Base-by-base conservation (phyloP, 1,284 basidiomycete genomes). In the Hemileia vastatrix region DNA sequence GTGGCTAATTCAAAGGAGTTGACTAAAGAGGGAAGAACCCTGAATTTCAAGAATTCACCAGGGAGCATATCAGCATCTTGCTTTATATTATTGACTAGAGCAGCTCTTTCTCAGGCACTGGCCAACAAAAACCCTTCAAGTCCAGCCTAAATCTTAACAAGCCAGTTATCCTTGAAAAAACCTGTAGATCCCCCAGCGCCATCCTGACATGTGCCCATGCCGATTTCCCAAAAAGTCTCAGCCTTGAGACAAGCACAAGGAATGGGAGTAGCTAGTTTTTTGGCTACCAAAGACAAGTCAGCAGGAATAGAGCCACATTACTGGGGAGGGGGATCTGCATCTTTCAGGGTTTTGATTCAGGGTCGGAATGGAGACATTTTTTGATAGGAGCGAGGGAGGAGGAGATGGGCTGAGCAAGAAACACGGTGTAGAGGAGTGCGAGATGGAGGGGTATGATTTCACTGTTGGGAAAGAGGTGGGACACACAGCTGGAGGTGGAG, bases 321-420 rank as follows among this genome's bases (percentile, higher is more conserved):
- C n/a, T n/a, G n/a, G n/a, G n/a, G n/a, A n/a, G n/a, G n/a, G n/a
- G n/a, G n/a, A n/a, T n/a, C n/a, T n/a, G n/a, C n/a, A n/a, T n/a
- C 52, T 90, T 84, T 75, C 94, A 97, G 1, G 82, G 76, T 63
- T 86, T 85, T 15, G 89, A 91, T 76, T 98, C 94, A 11, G 94
- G 94, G 73, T 97, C 94, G 70, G 85, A 86, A 74, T 89, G 86
- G 0, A 95, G 81, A 73, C 92, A 95, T 76, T 91, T 87, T 72
- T 93, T 94, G 64, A 95, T 81, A 5, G 85, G 82, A 48, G 83
- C 79, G 51, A 87, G 77, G 1, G 87, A 82, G 21, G 59, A 19
- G 15, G 64, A 31, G 6, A 67, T 63, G 44, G 63, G 53, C 27
- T 64, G 57, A 31, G 70, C 82, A 54, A 89, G 82, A 66, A 92